Conservation (phyloP, 2,329 filamentous ascomycete species). For the Pseudofabraea citricarpa region DNA sequence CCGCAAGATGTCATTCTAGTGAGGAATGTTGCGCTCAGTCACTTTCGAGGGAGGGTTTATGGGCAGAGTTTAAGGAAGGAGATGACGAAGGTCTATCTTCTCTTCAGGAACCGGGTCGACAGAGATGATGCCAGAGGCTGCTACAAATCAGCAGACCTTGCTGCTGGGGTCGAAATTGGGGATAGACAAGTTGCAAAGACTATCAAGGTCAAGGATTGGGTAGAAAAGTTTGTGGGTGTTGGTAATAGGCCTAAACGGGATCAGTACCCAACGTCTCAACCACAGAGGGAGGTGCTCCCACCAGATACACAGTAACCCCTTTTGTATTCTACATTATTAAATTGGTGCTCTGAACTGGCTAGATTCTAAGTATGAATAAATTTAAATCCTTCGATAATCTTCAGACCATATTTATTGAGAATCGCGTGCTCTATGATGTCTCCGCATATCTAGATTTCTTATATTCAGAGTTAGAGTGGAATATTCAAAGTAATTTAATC, state of each 20-base stretch:
- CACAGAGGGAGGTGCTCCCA: conserved; percentile 9
- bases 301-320: conserved; percentile 15
- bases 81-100: conserved; percentile 63
- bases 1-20: conserved; percentile 75
- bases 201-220: conserved; percentile 68
- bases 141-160: conserved; percentile 49
- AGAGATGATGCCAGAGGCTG: conserved; percentile 48
- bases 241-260: conserved; percentile 1
- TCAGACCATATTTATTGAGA: too few species aligned
- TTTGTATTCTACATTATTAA: too few species aligned
- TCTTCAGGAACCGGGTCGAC: conserved; percentile 53
- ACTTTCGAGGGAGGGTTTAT: conserved; percentile 73
- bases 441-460: too few species aligned
- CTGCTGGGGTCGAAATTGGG: conserved; percentile 8
- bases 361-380: too few species aligned
- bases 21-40: conserved; percentile 71
- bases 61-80: conserved; percentile 74
- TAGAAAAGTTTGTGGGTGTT: conserved; percentile 59
- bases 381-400: too few species aligned
- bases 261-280: conserved; percentile 1
- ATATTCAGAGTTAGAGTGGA: too few species aligned
- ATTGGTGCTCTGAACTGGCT: too few species aligned
- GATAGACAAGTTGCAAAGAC: conserved; percentile 58
- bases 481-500: too few species aligned
- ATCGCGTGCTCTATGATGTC: too few species aligned